Percentiles rank a stretch among this genome's conserved stretches.
Conservation (phyloP, 2,329 filamentous ascomycete species). For the Fonsecaea pugnacius region DNA sequence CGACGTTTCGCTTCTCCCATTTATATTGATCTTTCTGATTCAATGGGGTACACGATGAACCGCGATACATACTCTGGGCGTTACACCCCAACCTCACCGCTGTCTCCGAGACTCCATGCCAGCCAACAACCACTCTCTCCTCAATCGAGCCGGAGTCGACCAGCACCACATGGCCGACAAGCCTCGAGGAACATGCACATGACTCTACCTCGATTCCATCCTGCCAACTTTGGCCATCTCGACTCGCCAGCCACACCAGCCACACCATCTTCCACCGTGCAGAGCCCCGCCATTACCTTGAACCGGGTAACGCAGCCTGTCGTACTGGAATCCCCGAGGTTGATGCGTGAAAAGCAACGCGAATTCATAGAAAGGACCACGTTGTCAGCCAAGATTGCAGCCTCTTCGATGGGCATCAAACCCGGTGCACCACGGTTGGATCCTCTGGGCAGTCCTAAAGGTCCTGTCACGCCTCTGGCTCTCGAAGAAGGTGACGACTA, state of each 20-base stretch:
- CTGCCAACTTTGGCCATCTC: constrained; percentile 47
- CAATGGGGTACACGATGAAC: constrained; percentile 27
- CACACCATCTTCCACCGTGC: constrained; percentile 41
- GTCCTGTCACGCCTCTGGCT: constrained; percentile 52
- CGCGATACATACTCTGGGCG: constrained; percentile 30
- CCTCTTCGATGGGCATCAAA: constrained; percentile 40
- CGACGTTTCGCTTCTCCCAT: constrained; percentile 13
- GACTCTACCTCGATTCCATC: constrained; percentile 52
- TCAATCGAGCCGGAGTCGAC: constrained; percentile 42
- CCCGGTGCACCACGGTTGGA: constrained; percentile 52
- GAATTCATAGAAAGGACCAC: constrained; percentile 48
- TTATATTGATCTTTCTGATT: background rate
- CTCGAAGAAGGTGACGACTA: constrained; percentile 48
- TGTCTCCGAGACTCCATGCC: constrained; percentile 33
- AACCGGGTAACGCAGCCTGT: constrained; percentile 38
- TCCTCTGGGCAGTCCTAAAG: constrained; percentile 50
- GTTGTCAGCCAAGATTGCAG: constrained; percentile 40
- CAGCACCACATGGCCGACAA: constrained; percentile 42
- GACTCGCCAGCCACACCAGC: constrained; percentile 42
- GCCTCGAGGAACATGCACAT: constrained; percentile 46
- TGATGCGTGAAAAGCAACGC: constrained; percentile 50
- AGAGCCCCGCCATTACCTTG: constrained; percentile 39
- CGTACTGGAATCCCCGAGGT: constrained; percentile 40
- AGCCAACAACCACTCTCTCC: constrained; percentile 40
- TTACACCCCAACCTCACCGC: constrained; percentile 38